Evolutionary conservation across 1,284 basidiomycete genomes (phyloP), one percentile per base, ranked within the genome.

Genomic region (Waitea zeae): DNA sequence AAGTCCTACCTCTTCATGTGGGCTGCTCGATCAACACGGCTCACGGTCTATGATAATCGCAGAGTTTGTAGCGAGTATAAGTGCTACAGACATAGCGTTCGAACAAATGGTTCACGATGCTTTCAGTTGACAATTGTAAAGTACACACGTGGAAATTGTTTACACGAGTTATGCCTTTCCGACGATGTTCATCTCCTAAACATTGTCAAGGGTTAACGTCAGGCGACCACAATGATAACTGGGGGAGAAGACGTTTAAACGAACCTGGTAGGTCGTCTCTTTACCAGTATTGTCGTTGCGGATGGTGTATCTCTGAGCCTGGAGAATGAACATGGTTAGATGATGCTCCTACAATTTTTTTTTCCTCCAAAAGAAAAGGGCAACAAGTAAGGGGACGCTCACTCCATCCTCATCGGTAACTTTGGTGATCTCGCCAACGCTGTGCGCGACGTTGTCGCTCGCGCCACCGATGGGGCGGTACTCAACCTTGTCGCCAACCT

Each of bases 271-370:
- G n/a, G 26, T 49, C 3, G 57, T 61, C 4, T 34, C 45, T 46
- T 61, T 63, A 12, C 52, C 51, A 12, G 58, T 64, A n/a, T 57
- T 59, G 33, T 56, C 52, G 34, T 64, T 64, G 46, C 49, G 55
- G 46, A 63, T 63, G 7, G 48, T 38, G 40, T 56, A 62, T 33
- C 47, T 46, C 5, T 38, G n/a, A 1, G 49, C 45, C 58, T 61
- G 36, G 24, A 5, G 12, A 27, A 34, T 29, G 14, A 6, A 17
- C 6, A 3, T 4, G 7, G 15, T 31, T 12, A 31, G 22, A 15
- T 17, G n/a, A 9, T 18, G 6, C 15, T 24, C 4, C 9, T 11
- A 7, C n/a, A 30, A 22, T 14, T 12, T 3, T 18, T n/a, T n/a
- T n/a, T n/a, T n/a, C n/a, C n/a, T n/a, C n/a, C n/a, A n/a, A n/a